Evolutionary conservation across 306 rosid species (phyloP), one percentile per base, ranked within the genome.

Genomic region (Boehmeria nivea): DNA sequence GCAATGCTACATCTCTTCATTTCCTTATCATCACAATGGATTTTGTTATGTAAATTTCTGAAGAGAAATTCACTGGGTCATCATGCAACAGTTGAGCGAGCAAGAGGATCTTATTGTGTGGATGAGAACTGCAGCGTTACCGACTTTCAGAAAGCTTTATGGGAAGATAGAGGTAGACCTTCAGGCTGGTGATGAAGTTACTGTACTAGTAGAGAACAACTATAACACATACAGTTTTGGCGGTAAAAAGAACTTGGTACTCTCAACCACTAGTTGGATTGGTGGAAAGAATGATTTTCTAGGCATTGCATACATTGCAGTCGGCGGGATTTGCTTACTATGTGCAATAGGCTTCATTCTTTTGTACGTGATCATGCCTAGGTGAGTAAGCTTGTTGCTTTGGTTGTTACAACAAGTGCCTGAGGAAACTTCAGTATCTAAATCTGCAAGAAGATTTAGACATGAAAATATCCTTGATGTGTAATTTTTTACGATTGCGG

Each of bases 51-150:
- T 20, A 9, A 2, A 43, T 56, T 16, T 17, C 28, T 42, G 16
- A 43, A 24, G 51, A 65, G 45, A 34, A 56, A 65, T 67, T 60
- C 54, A 34, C 64, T 21, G 45, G 63, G 63, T 74, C 36, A 79
- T 10, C 61, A 38, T 77, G 77, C n/a, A 53, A 59, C 72, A 89
- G 94, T 57, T 89, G 74, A 89, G 87, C 57, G 64, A 81, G 61
- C 97, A 89, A 79, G 89, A 69, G 66, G 97, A 89, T 73, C 87
- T 89, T 44, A 89, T 89, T 26, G 97, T 89, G 59, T 89, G 97
- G 97, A 89, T 89, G 97, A 57, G 95, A 60, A 81, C 87, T 12
- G 94, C 95, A 14, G 94, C 97, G 23, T 36, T 89, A 43, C 85
- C 97, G 15, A 78, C 80, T 12, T 89, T 89, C 76, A 77, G 95